phyloP scores from a whole-genome alignment of 768 basidiomycete species.

The Lactarius hatsudake region DNA sequence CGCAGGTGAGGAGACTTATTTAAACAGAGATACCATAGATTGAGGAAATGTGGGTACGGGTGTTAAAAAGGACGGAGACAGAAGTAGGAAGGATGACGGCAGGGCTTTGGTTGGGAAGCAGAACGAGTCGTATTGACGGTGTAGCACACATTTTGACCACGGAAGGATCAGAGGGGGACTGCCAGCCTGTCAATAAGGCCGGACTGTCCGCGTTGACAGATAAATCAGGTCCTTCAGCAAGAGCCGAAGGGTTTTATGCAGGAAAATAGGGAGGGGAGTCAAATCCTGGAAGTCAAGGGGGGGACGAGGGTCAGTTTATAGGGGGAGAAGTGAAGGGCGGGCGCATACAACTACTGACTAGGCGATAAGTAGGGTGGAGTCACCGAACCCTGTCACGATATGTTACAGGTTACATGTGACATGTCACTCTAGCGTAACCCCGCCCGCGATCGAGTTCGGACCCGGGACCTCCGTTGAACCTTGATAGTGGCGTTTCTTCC shows the following conservation, averaged over 20 bases:
- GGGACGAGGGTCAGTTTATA: conserved; percentile 19
- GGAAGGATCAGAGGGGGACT: conserved; percentile 30
- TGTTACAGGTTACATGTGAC: conserved; percentile 31
- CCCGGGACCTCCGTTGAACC: conserved; percentile 7
- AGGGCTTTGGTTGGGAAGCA: conserved; percentile 29
- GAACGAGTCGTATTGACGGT: conserved; percentile 31
- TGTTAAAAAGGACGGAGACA: conserved; percentile 21
- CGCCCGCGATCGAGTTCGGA: conserved; percentile 23
- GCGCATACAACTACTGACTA: conserved; percentile 12
- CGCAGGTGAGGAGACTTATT: conserved; percentile 15
- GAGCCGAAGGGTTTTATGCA: conserved; percentile 27
- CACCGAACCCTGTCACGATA: conserved; percentile 32
- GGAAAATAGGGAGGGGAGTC: conserved; percentile 7
- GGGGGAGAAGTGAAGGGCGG: conserved; percentile 10
- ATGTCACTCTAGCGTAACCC: conserved; percentile 4
- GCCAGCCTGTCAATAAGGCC: conserved; percentile 42
- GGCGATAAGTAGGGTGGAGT: conserved; percentile 31
- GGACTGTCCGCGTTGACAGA: conserved; percentile 39
- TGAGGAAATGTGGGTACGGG: conserved; percentile 5
- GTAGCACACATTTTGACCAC: conserved; percentile 42
- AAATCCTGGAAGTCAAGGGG: conserved; percentile 1
- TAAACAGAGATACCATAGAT: conserved; percentile 21
- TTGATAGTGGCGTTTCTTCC: conserved; percentile 24
- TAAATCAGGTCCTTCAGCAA: conserved; percentile 31
- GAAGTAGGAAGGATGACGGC: conserved; percentile 24